phyloP scores from a whole-genome alignment of 2,329 filamentous ascomycete species.

The Hypoxylon sp. region DNA sequence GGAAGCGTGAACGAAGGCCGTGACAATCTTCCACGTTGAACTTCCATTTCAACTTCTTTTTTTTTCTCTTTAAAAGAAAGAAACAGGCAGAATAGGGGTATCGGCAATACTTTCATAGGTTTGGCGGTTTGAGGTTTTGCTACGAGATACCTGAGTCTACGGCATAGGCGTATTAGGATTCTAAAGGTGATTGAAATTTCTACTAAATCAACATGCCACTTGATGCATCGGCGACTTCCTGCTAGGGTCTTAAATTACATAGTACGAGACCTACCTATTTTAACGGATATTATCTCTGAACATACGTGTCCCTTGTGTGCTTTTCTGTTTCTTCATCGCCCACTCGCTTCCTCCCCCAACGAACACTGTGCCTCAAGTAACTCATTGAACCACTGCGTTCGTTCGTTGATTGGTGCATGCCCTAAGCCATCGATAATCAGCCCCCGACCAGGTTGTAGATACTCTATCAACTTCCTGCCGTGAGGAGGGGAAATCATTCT shows the following conservation, averaged over 20 bases:
- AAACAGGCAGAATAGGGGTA: conserved; percentile 17
- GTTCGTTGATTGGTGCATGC: conserved; percentile 82
- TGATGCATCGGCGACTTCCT: not conserved
- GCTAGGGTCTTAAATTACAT: conserved; percentile 3
- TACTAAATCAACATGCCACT: conserved; percentile 1
- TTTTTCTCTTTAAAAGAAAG: not conserved
- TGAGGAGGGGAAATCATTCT: conserved; percentile 83
- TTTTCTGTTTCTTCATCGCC: conserved; percentile 31
- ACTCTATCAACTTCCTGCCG: conserved; percentile 76
- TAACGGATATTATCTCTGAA: conserved; percentile 2
- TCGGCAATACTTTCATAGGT: conserved; percentile 23
- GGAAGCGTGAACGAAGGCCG: not conserved
- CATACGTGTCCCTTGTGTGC: not conserved
- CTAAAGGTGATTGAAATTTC: conserved; percentile 2
- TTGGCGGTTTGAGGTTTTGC: conserved; percentile 18
- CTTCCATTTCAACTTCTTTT: not conserved
- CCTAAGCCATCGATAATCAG: conserved; percentile 79
- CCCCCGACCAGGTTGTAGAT: conserved; percentile 73
- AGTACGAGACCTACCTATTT: conserved; percentile 1
- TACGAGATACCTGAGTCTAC: conserved; percentile 40
- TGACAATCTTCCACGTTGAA: not conserved
- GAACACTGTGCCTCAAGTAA: conserved; percentile 72
- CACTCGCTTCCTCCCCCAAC: conserved; percentile 65
- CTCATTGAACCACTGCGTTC: conserved; percentile 76
- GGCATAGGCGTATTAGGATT: conserved; percentile 29